Evolutionary conservation across 441 rosid genomes (phyloP).

Genomic region (Viola pubescens): DNA sequence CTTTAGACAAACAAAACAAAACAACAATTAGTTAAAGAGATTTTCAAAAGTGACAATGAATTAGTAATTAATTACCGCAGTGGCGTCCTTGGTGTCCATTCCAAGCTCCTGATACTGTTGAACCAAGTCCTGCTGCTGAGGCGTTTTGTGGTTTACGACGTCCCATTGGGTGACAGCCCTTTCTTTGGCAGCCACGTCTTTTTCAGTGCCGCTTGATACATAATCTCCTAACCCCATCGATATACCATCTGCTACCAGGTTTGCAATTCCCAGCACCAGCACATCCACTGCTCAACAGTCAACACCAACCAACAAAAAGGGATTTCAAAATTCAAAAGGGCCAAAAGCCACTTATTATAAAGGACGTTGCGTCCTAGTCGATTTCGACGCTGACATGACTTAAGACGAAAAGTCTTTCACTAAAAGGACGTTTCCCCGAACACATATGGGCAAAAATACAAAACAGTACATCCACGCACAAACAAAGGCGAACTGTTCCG

Average conservation of each 20-base stretch:
- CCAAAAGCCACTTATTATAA: too few species aligned
- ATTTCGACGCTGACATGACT: too few species aligned
- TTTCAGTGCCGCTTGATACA: slow-evolving; percentile 28
- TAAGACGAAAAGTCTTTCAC: too few species aligned
- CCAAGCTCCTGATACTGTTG: slow-evolving; percentile 26
- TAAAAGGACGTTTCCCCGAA: too few species aligned
- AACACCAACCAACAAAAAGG: not conserved
- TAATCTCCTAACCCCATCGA: slow-evolving; percentile 33
- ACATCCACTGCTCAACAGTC: slow-evolving; percentile 19
- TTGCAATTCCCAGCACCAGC: slow-evolving; percentile 29
- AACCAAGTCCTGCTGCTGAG: slow-evolving; percentile 18
- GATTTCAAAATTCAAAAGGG: too few species aligned
- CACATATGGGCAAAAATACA: too few species aligned
- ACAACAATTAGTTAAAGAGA: not conserved
- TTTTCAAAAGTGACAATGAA: not conserved
- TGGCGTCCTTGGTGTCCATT: slow-evolving; percentile 32
- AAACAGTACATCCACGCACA: too few species aligned
- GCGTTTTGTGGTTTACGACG: slow-evolving; percentile 14
- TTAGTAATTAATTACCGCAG: slow-evolving; percentile 3
- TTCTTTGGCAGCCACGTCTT: slow-evolving; percentile 24
- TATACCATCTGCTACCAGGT: slow-evolving; percentile 35
- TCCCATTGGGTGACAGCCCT: slow-evolving; percentile 27
- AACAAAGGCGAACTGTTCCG: too few species aligned
- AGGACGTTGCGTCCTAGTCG: too few species aligned
- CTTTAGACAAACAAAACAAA: slow-evolving; percentile 1